Base-by-base conservation (phyloP, 164 flowering plant genomes). In the Cinnamomum micranthum region DNA sequence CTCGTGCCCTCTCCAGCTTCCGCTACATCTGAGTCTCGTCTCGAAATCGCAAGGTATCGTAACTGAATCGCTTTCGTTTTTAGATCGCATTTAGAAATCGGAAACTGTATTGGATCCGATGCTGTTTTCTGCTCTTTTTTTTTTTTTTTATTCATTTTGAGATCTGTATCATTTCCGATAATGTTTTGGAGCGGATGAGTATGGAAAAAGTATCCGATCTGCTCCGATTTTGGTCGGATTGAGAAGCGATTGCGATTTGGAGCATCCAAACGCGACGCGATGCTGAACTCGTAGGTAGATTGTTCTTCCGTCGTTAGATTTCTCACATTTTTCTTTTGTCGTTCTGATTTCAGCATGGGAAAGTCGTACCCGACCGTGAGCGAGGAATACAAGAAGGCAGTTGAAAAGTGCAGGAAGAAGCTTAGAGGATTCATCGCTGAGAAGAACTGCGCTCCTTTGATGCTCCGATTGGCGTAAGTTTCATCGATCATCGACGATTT, bases 391-490 rank as follows among this genome's bases (percentile, higher is more conserved):
- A 27, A 70, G 81, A 85, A 84, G 82, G 88, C 91, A 11, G 79
- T 92, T 2, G 94, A 89, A 64, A 91, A 91, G 77, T 77, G 80
- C 69, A 90, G 76, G 89, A 92, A 77, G 84, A 91, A 92, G 85
- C 92, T 94, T 52, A 88, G 95, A 73, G 97, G 89, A 47, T 47
- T 92, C 59, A 88, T 92, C 60, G 86, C 91, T 52, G 94, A 87
- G 85, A 94, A 92, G 88, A 78, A 83, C 73, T 94, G 98, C 69
- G 97, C 98, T 75, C 97, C 97, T 2, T 65, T 55, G 60, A 55
- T 55, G 60, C 60, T 55, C 60, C 60, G 60, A 15, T 14, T 55
- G 20, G 60, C 60, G 60, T 55, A 55, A 55, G 60, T 55, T 41
- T 41, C 11, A 41, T 41, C 47, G 47, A 41, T 41, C 47, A 1